Evolutionary conservation across 2,329 filamentous ascomycete genomes (phyloP).

Genomic region (Arthrobotrys megalospora): DNA sequence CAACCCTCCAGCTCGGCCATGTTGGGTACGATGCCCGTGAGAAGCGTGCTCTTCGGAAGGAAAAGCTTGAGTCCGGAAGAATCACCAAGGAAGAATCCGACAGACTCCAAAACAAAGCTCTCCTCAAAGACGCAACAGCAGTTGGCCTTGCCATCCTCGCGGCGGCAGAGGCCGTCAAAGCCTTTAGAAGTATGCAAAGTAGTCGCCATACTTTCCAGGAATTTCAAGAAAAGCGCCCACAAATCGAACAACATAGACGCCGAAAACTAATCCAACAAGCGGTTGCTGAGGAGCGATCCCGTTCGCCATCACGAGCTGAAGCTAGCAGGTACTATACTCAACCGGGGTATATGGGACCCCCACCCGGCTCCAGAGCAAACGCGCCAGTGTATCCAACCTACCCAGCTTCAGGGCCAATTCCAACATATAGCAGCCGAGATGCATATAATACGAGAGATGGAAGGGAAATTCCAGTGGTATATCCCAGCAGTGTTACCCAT

Average conservation of each 20-base stretch:
- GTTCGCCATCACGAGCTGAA: conserved; percentile 7
- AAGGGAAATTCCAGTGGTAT: conserved; percentile 61
- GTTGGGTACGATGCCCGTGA: conserved; percentile 48
- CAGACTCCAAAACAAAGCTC: conserved; percentile 38
- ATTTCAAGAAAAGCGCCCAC: conserved; percentile 32
- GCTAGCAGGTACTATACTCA: conserved; percentile 51
- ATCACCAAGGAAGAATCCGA: conserved; percentile 50
- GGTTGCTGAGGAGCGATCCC: not conserved
- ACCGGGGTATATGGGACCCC: conserved; percentile 54
- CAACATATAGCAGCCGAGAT: conserved; percentile 33
- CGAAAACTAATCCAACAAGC: conserved; percentile 32
- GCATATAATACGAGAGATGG: conserved; percentile 44
- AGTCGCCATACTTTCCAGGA: conserved; percentile 29
- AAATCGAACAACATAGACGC: conserved; percentile 54
- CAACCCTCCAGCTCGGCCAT: conserved; percentile 50
- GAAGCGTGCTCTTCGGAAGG: conserved; percentile 49
- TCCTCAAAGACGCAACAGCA: conserved; percentile 51
- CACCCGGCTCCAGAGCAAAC: conserved; percentile 32
- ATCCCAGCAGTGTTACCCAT: conserved; percentile 61
- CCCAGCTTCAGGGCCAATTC: conserved; percentile 48
- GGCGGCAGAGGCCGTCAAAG: conserved; percentile 46
- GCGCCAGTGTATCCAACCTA: conserved; percentile 43
- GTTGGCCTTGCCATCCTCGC: conserved; percentile 56
- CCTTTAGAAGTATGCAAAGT: conserved; percentile 38
- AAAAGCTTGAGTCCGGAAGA: conserved; percentile 51